Percentiles rank a stretch among this genome's conserved stretches.
phyloP scores from a whole-genome alignment of 2,329 filamentous ascomycete species.

The Plenodomus biglobosus region DNA sequence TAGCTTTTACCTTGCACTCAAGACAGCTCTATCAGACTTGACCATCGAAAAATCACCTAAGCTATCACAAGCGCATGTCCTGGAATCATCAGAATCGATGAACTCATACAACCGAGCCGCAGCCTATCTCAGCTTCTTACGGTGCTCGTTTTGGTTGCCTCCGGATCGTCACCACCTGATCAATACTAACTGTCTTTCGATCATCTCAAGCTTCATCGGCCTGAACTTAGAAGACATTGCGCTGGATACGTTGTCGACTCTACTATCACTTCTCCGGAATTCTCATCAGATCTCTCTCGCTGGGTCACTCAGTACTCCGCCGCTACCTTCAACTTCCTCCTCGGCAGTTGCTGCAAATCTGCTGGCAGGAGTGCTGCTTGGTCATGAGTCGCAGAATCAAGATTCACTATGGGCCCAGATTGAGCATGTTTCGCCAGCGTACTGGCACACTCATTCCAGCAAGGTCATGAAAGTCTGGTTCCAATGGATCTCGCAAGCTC shows the following conservation, averaged over 20 bases:
- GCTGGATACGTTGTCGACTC: constrained; percentile 33
- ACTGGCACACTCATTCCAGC: constrained; percentile 6
- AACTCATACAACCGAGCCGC: background rate
- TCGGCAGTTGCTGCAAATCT: background rate
- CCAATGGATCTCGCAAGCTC: constrained; percentile 36
- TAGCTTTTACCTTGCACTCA: constrained; percentile 3
- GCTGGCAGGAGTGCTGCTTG: background rate
- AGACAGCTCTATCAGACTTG: background rate
- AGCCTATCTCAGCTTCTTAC: constrained; percentile 31
- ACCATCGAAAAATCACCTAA: background rate
- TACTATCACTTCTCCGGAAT: constrained; percentile 19
- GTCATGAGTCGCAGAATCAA: background rate
- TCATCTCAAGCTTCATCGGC: constrained; percentile 26
- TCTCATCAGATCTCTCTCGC: background rate
- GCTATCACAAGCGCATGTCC: no score
- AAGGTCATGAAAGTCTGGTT: constrained; percentile 41
- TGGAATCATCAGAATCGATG: background rate
- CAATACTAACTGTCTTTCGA: constrained; percentile 11
- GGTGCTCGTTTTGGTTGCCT: constrained; percentile 37
- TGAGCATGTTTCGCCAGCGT: background rate
- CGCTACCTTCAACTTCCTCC: background rate
- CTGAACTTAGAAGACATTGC: constrained; percentile 23
- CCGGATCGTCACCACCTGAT: constrained; percentile 21
- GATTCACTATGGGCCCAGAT: background rate
- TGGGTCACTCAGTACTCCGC: background rate